Conservation (phyloP, 495 filamentous ascomycete species). For the Aspergillus nidulans region DNA sequence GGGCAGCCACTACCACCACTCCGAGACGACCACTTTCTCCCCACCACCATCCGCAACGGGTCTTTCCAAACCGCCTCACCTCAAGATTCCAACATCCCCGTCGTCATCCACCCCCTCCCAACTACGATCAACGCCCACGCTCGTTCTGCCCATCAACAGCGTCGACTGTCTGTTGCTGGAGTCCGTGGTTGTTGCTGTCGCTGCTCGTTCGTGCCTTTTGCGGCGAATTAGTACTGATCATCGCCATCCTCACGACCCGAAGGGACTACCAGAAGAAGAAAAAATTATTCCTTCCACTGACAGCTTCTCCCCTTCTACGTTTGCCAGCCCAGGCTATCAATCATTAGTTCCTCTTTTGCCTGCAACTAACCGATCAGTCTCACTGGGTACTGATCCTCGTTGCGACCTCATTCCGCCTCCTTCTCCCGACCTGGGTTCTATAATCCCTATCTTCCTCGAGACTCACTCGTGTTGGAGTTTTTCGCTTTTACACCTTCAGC, state of each 20-base stretch:
- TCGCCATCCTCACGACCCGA: slow-evolving; percentile 4
- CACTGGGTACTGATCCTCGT: slow-evolving; percentile 15
- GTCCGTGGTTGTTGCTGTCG: slow-evolving; percentile 12
- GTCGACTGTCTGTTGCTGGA: slow-evolving; percentile 10
- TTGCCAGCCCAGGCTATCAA: slow-evolving; percentile 22
- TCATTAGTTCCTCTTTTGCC: slow-evolving; percentile 22
- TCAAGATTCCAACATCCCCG: slow-evolving; percentile 19
- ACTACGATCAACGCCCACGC: slow-evolving; percentile 12
- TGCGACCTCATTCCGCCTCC: slow-evolving; percentile 12
- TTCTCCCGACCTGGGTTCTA: slow-evolving; percentile 8
- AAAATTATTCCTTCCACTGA: slow-evolving; percentile 10
- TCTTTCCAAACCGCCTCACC: slow-evolving; percentile 22
- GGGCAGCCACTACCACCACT: slow-evolving; percentile 17
- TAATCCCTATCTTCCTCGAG: slow-evolving; percentile 13
- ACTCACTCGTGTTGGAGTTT: slow-evolving; percentile 10
- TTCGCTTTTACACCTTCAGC: slow-evolving; percentile 6
- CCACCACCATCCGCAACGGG: slow-evolving; percentile 17
- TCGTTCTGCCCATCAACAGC: slow-evolving; percentile 14
- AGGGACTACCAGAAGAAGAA: slow-evolving; percentile 5
- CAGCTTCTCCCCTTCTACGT: slow-evolving; percentile 7
- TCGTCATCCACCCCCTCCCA: slow-evolving; percentile 11
- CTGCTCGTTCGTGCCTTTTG: slow-evolving; percentile 10
- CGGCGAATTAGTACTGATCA: slow-evolving; percentile 2
- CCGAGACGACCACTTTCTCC: slow-evolving; percentile 7
- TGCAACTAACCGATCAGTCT: slow-evolving; percentile 16